phyloP scores from a whole-genome alignment of 305 asterid species.

The Fraxinus dipetala region DNA sequence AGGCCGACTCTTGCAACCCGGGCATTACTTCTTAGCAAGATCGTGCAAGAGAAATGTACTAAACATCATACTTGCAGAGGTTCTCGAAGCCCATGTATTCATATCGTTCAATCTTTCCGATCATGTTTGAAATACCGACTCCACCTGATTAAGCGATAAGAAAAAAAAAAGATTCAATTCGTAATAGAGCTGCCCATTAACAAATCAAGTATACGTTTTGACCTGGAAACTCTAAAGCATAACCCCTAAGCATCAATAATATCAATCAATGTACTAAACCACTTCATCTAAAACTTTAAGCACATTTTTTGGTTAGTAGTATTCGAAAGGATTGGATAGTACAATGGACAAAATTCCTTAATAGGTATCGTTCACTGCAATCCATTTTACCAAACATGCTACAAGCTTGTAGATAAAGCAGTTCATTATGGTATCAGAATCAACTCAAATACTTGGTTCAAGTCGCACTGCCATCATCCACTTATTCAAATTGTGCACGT shows the following conservation, averaged over 20 bases:
- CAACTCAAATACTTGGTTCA: too few species aligned
- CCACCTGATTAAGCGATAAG: slow-evolving; percentile 55
- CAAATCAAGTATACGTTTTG: neutral
- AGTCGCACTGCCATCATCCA: neutral
- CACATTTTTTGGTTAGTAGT: neutral
- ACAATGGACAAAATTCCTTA: neutral
- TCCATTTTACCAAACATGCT: too few species aligned
- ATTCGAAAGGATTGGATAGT: neutral
- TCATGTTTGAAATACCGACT: slow-evolving; percentile 86
- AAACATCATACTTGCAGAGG: slow-evolving; percentile 74
- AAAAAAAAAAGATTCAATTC: neutral
- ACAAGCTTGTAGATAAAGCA: too few species aligned
- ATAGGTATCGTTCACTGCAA: too few species aligned
- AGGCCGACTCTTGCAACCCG: neutral
- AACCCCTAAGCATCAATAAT: neutral
- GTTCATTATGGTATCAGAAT: too few species aligned
- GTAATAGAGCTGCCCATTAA: neutral
- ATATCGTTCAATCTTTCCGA: slow-evolving; percentile 59
- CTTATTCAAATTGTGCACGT: neutral
- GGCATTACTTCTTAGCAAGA: neutral
- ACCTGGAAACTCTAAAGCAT: neutral
- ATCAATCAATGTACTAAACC: neutral
- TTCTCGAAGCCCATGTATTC: slow-evolving; percentile 96
- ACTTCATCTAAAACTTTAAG: neutral
- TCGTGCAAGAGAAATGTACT: neutral